Percentiles rank a stretch among this genome's conserved stretches.
Evolutionary conservation across 805 yeast species (phyloP).

Genomic region (Wickerhamia fluorescens): DNA sequence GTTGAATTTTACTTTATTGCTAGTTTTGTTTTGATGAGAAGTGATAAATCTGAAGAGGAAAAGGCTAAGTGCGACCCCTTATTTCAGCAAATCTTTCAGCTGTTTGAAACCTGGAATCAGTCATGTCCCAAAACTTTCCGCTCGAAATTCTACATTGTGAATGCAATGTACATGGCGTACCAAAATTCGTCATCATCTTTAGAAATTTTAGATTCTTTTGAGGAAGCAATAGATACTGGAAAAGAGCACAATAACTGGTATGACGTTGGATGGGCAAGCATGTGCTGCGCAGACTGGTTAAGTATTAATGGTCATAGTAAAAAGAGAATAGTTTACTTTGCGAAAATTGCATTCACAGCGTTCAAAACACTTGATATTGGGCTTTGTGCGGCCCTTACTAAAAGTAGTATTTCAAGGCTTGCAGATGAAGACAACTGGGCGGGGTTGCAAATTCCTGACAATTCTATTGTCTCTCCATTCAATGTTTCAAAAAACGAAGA

Average conservation of each 20-base stretch:
- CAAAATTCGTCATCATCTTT: conserved; percentile 18
- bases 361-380: conserved; percentile 23
- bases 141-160: conserved; percentile 27
- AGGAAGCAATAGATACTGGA: conserved; percentile 38
- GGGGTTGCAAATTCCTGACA: conserved; percentile 11
- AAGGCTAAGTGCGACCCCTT: conserved; percentile 13
- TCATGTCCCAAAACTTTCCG: conserved; percentile 31
- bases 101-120: conserved; percentile 27
- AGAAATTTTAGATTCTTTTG: conserved; percentile 37
- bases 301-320: conserved; percentile 12
- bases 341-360: conserved; percentile 28
- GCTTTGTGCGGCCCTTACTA: conserved; percentile 3
- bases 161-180: conserved; percentile 18
- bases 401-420: background rate
- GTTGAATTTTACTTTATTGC: conserved; percentile 15
- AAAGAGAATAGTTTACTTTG: conserved; percentile 28
- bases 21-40: conserved; percentile 9
- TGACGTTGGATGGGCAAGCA: conserved; percentile 35
- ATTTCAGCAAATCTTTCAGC: conserved; percentile 13
- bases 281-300: conserved; percentile 39
- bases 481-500: background rate
- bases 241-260: conserved; percentile 19
- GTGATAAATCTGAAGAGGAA: conserved; percentile 6
- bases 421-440: conserved; percentile 21
- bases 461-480: background rate